Evolutionary conservation across 2,329 filamentous ascomycete genomes (phyloP).

Genomic region (Monilinia polystroma): DNA sequence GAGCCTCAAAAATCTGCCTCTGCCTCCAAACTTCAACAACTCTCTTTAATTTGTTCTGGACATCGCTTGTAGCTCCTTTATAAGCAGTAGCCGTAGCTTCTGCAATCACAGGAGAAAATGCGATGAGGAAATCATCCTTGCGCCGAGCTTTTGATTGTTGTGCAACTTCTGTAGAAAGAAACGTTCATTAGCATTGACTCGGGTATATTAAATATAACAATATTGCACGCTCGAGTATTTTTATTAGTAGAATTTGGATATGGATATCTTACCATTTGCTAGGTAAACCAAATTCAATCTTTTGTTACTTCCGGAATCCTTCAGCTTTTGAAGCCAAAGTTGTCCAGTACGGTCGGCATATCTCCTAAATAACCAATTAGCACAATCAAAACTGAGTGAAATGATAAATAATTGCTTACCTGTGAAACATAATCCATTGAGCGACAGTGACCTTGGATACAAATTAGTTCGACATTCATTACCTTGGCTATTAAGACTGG

Average conservation of each 20-base stretch:
- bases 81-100: conserved; percentile 91
- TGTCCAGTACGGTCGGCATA: conserved; percentile 90
- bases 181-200: conserved; percentile 29
- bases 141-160: conserved; percentile 93
- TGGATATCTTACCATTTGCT: conserved; percentile 72
- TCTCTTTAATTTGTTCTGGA: conserved; percentile 82
- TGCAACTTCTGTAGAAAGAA: conserved; percentile 69
- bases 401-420: conserved; percentile 53
- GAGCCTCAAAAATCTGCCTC: conserved; percentile 75
- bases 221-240: neutral
- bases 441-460: conserved; percentile 68
- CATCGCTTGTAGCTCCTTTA: conserved; percentile 79
- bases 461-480: conserved; percentile 20
- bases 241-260: conserved; percentile 29
- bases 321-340: conserved; percentile 86
- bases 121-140: conserved; percentile 88
- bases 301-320: conserved; percentile 82
- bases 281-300: conserved; percentile 90
- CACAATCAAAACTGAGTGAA: conserved; percentile 13
- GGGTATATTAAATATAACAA: conserved; percentile 23
- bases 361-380: conserved; percentile 57
- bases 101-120: conserved; percentile 87
- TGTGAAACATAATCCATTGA: conserved; percentile 99
- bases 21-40: conserved; percentile 95
- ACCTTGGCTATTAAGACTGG: neutral